A percentile compares a stretch with the other conserved stretches of the same genome.
Conservation (phyloP, 208 protist species). For the Crithidia thermophila region DNA sequence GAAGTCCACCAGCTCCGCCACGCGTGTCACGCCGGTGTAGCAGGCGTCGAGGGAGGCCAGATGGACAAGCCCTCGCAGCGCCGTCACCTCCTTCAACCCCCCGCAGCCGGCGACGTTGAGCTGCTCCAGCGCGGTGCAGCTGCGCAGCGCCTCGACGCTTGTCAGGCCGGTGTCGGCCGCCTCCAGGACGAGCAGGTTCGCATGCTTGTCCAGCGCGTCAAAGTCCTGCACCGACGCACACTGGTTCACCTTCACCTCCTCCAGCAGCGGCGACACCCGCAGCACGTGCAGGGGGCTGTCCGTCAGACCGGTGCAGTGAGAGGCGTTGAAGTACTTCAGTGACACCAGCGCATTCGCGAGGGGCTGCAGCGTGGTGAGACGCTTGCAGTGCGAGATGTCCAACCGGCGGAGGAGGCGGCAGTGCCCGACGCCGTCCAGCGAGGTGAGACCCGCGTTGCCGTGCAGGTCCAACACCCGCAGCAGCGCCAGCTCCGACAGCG, state of each 20-base stretch:
- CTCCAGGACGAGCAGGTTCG: constrained; percentile 8
- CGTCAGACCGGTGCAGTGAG: constrained; percentile 1
- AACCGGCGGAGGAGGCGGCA: constrained; percentile 16
- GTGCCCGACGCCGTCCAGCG: constrained; percentile 8
- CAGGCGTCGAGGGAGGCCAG: constrained; percentile 10
- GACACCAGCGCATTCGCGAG: not conserved
- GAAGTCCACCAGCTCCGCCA: constrained; percentile 14
- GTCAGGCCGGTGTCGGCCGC: constrained; percentile 12
- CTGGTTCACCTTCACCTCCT: constrained; percentile 15
- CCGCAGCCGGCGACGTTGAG: constrained; percentile 18
- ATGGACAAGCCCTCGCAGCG: not conserved
- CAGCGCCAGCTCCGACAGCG: not conserved
- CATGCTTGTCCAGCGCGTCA: constrained; percentile 5
- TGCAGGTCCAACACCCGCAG: constrained; percentile 25
- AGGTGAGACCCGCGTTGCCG: not conserved
- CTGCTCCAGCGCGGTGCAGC: constrained; percentile 13
- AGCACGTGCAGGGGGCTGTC: constrained; percentile 10
- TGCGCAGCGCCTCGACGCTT: not conserved
- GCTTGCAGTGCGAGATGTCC: constrained; percentile 29
- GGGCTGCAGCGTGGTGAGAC: constrained; percentile 12
- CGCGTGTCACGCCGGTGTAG: constrained; percentile 11
- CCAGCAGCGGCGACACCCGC: not conserved
- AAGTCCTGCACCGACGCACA: constrained; percentile 4
- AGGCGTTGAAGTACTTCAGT: constrained; percentile 11
- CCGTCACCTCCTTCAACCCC: constrained; percentile 8